phyloP scores from a whole-genome alignment of 768 basidiomycete species.

The Tremella yokohamensis region DNA sequence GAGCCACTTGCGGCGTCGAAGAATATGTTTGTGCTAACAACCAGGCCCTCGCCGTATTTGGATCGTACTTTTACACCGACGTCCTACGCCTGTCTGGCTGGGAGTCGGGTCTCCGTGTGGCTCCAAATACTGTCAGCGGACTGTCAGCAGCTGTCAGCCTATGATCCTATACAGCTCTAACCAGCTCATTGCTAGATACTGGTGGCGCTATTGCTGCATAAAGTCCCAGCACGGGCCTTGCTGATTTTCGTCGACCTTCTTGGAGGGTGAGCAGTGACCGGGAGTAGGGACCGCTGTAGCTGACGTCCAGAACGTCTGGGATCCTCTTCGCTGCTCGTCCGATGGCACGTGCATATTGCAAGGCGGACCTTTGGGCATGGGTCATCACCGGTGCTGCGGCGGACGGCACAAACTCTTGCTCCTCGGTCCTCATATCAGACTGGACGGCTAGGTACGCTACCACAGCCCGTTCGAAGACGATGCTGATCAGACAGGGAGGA shows the following conservation, averaged over 20 bases:
- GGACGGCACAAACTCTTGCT: slow-evolving; percentile 8
- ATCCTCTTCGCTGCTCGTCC: slow-evolving; percentile 12
- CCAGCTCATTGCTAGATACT: slow-evolving; percentile 5
- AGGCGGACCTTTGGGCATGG: slow-evolving; percentile 15
- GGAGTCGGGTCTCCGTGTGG: slow-evolving; percentile 9
- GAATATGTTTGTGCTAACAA: neutral
- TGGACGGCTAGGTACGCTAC: slow-evolving; percentile 4
- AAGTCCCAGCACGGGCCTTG: slow-evolving; percentile 8
- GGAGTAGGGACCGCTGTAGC: neutral
- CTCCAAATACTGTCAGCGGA: slow-evolving; percentile 7
- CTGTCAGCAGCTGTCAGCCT: slow-evolving; percentile 9
- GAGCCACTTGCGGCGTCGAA: neutral
- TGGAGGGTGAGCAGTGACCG: slow-evolving; percentile 3
- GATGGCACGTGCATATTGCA: slow-evolving; percentile 7
- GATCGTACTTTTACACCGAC: slow-evolving; percentile 11
- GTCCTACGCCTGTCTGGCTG: slow-evolving; percentile 6
- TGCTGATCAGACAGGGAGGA: slow-evolving; percentile 7
- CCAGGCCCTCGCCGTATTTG: slow-evolving; percentile 10
- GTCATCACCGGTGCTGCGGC: slow-evolving; percentile 6
- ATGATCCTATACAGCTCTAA: neutral
- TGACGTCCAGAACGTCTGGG: slow-evolving; percentile 3
- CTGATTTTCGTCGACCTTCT: slow-evolving; percentile 7
- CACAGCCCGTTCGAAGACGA: neutral
- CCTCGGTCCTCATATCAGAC: slow-evolving; percentile 8
- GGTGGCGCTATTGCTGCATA: slow-evolving; percentile 2